Conservation (phyloP, 257 asterid species). For the Jacaranda mimosifolia region DNA sequence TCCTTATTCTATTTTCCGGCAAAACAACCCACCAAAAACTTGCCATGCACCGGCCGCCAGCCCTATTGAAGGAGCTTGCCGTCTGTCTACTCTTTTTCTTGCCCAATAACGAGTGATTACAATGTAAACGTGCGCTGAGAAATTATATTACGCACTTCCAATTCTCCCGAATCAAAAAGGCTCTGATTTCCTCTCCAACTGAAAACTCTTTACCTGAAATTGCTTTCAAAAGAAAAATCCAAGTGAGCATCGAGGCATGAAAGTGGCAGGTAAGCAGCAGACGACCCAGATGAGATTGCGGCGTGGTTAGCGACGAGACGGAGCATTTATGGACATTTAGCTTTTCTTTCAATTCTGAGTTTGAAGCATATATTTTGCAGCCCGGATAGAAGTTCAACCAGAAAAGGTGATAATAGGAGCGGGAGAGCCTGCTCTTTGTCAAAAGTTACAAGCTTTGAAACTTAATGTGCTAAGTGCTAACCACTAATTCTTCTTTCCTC, state of each 20-base stretch:
- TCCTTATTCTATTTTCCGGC: neutral
- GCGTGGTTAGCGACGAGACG: too few species aligned
- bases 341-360: too few species aligned
- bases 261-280: neutral
- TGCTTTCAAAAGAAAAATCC: neutral
- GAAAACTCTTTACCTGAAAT: neutral
- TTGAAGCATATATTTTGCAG: too few species aligned
- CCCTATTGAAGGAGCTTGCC: too few species aligned
- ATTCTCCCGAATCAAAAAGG: neutral
- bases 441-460: neutral
- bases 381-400: too few species aligned
- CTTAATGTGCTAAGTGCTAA: too few species aligned
- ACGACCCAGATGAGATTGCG: too few species aligned
- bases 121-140: neutral
- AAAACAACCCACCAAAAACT: neutral
- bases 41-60: too few species aligned
- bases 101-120: too few species aligned
- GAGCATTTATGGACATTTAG: neutral
- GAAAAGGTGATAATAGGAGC: neutral
- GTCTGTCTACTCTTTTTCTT: too few species aligned
- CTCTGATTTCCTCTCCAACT: neutral
- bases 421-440: conserved; percentile 1
- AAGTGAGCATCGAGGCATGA: neutral
- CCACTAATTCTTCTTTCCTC: neutral
- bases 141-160: too few species aligned